Conservation (phyloP, 2,329 filamentous ascomycete genomes). For the Claviceps africana region DNA sequence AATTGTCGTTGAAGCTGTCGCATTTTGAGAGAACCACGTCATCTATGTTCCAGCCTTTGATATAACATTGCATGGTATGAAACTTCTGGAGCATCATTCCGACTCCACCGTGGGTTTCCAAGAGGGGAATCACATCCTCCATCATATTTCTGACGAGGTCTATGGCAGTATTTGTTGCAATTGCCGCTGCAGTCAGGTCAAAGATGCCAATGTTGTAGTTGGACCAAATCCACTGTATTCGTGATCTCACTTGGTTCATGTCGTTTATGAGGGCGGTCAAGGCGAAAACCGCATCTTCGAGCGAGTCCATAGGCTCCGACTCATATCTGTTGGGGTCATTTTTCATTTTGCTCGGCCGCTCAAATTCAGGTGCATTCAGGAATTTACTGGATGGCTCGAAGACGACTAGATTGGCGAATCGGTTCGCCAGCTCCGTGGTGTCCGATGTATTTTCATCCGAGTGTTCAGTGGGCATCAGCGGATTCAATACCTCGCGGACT, state of each 20-base stretch:
- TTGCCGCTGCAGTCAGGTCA: slow-evolving; percentile 19
- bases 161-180: slow-evolving; percentile 24
- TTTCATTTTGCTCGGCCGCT: background rate
- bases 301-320: slow-evolving; percentile 13
- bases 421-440: slow-evolving; percentile 11
- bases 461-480: slow-evolving; percentile 6
- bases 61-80: slow-evolving; percentile 1
- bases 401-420: slow-evolving; percentile 21
- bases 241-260: slow-evolving; percentile 14
- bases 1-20: background rate
- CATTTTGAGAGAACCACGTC: background rate
- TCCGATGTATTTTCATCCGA: background rate
- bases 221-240: slow-evolving; percentile 19
- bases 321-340: slow-evolving; percentile 14
- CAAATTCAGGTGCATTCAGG: slow-evolving; percentile 15
- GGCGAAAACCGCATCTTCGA: slow-evolving; percentile 16
- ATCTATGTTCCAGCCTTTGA: background rate
- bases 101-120: slow-evolving; percentile 14
- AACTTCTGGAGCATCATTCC: slow-evolving; percentile 8
- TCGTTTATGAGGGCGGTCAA: slow-evolving; percentile 17
- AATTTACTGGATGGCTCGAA: slow-evolving; percentile 25
- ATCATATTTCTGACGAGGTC: slow-evolving; percentile 19
- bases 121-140: slow-evolving; percentile 14
- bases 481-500: slow-evolving; percentile 19
- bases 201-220: slow-evolving; percentile 10